phyloP scores from a whole-genome alignment of 2,329 filamentous ascomycete species.

The Botryosphaeria dothidea region DNA sequence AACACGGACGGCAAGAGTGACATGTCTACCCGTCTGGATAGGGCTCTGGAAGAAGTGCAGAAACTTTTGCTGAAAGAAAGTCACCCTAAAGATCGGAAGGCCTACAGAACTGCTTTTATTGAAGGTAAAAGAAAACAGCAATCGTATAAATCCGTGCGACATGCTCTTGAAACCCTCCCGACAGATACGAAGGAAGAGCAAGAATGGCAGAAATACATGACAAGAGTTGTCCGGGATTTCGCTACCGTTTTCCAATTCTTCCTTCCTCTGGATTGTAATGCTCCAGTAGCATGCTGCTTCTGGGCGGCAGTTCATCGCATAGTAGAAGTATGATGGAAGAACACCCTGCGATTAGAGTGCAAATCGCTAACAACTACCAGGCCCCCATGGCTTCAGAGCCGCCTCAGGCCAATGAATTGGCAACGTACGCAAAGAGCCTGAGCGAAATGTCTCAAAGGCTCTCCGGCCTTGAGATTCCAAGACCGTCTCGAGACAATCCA shows the following conservation, averaged over 20 bases:
- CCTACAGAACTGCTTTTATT: neutral
- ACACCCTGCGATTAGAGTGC: neutral
- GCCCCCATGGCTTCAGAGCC: neutral
- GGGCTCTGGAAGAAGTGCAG: slow-evolving; percentile 1
- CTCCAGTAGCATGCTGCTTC: neutral
- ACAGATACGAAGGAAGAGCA: neutral
- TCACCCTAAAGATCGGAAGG: neutral
- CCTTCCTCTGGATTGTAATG: neutral
- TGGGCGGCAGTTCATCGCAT: neutral
- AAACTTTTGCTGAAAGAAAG: neutral
- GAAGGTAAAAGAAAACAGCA: neutral
- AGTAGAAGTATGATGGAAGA: neutral
- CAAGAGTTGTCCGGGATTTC: neutral
- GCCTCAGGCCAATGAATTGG: neutral
- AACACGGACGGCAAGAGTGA: neutral
- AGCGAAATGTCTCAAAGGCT: neutral
- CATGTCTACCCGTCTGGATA: neutral
- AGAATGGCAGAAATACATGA: neutral
- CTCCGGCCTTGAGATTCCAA: neutral
- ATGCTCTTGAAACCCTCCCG: neutral
- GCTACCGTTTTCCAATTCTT: neutral
- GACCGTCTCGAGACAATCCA: neutral
- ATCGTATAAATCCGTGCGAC: neutral
- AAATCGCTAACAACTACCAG: neutral
- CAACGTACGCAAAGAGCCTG: neutral